phyloP scores from a whole-genome alignment of 441 rosid genomes.

The Brassica balearica region DNA sequence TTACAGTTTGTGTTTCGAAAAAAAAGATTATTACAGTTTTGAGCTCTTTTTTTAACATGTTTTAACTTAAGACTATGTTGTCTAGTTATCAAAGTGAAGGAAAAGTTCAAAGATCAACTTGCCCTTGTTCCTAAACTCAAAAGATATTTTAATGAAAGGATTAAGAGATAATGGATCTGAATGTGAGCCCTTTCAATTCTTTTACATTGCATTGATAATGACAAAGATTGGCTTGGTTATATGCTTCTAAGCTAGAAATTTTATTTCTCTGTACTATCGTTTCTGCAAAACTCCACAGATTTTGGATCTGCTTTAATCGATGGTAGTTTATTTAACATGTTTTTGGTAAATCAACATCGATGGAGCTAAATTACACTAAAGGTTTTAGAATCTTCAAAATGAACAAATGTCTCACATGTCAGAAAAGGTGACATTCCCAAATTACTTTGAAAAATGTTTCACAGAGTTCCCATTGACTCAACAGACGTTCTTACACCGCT shows the following conservation, averaged over 20 bases:
- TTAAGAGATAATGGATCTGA: not conserved
- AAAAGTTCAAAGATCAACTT: no score
- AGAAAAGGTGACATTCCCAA: no score
- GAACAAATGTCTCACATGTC: no score
- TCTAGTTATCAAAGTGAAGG: no score
- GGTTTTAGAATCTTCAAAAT: no score
- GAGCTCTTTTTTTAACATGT: not conserved
- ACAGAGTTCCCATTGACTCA: not conserved
- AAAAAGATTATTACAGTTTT: conserved; percentile 31
- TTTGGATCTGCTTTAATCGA: no score
- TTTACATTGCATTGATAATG: not conserved
- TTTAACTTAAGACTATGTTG: not conserved
- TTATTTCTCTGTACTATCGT: not conserved
- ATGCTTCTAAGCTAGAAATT: no score
- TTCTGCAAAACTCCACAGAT: not conserved
- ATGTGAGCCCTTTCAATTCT: not conserved
- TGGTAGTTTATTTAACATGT: no score
- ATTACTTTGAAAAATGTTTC: not conserved
- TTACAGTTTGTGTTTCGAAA: no score
- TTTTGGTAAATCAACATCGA: no score
- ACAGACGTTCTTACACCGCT: no score
- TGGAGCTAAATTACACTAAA: no score
- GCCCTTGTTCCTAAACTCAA: not conserved
- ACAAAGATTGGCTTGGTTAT: not conserved
- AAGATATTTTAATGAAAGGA: not conserved